These are phyloP conservation scores for Platanthera zijinensis DNA, from an alignment of 106 monocot species.

Conservation along the genomic window DNA sequence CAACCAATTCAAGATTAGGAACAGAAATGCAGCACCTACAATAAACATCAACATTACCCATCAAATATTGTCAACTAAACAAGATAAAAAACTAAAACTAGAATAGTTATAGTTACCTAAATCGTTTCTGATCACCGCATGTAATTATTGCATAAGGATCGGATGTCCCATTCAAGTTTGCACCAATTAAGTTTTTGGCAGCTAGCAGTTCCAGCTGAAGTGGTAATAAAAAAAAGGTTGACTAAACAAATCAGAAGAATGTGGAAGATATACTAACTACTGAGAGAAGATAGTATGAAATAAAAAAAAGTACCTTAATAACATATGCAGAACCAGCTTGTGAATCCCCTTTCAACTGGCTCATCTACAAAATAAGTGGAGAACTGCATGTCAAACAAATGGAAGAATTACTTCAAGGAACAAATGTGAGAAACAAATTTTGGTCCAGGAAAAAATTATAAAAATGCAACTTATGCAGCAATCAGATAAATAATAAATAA, in stretches of 20 bases:
- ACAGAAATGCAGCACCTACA: not conserved
- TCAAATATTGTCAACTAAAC: not conserved
- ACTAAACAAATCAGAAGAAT: constrained; percentile 1
- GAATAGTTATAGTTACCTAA: constrained; percentile 49
- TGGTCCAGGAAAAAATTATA: not conserved
- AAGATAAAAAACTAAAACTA: not conserved
- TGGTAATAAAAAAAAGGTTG: not conserved
- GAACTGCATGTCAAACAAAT: constrained; percentile 50
- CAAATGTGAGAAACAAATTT: not conserved
- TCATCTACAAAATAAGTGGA: constrained; percentile 74
- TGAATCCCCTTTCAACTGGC: constrained; percentile 41
- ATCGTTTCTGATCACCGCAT: constrained; percentile 83
- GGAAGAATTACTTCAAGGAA: constrained; percentile 25
- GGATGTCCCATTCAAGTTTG: constrained; percentile 92
- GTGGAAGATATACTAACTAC: not conserved
- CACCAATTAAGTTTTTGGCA: constrained; percentile 85
- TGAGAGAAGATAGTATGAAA: not conserved
- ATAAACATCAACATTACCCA: not conserved
- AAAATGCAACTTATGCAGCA: not conserved
- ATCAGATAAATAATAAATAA: not conserved
- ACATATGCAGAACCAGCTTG: constrained; percentile 45
- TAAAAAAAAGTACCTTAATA: constrained; percentile 49
- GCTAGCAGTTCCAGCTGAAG: constrained; percentile 85
- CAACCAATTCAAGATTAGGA: not conserved
- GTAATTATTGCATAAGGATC: constrained; percentile 95